Evolutionary conservation across 345 rosid genomes (phyloP).

Genomic region (Aquilaria sinensis): DNA sequence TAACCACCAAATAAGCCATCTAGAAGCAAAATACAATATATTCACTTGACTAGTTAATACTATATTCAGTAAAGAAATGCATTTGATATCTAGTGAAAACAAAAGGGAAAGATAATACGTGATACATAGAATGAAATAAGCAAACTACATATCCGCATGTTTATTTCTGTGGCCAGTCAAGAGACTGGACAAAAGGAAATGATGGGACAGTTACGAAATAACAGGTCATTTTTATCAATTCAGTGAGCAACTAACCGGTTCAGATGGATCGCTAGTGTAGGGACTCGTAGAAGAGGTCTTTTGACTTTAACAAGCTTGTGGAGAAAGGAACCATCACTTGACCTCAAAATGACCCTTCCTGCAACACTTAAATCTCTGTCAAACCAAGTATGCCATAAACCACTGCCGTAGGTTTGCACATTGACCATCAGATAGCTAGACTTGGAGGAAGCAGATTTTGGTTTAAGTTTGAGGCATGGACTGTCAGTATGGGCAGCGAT

Average conservation of each 20-base stretch:
- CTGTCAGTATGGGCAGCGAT: constrained; percentile 97
- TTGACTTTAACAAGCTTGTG: constrained; percentile 83
- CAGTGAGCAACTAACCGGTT: constrained; percentile 39
- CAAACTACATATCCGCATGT: no score
- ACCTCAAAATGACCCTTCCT: constrained; percentile 77
- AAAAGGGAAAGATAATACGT: no score
- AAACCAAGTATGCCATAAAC: constrained; percentile 99
- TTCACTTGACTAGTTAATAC: no score
- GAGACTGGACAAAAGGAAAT: no score
- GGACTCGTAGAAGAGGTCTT: constrained; percentile 78
- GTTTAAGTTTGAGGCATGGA: constrained; percentile 91
- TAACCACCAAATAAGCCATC: no score
- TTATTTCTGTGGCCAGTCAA: no score
- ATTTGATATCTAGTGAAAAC: no score
- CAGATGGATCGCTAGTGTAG: constrained; percentile 92
- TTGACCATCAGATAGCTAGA: constrained; percentile 85
- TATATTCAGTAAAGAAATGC: no score
- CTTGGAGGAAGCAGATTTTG: constrained; percentile 81
- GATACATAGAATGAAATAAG: no score
- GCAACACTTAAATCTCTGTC: constrained; percentile 97
- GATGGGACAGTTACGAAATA: no score
- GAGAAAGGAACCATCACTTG: constrained; percentile 53
- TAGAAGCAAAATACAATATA: no score
- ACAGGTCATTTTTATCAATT: no score
- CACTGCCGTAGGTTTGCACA: constrained; percentile 95